phyloP scores from a whole-genome alignment of 495 filamentous ascomycete species.

The Penicillium salamii region DNA sequence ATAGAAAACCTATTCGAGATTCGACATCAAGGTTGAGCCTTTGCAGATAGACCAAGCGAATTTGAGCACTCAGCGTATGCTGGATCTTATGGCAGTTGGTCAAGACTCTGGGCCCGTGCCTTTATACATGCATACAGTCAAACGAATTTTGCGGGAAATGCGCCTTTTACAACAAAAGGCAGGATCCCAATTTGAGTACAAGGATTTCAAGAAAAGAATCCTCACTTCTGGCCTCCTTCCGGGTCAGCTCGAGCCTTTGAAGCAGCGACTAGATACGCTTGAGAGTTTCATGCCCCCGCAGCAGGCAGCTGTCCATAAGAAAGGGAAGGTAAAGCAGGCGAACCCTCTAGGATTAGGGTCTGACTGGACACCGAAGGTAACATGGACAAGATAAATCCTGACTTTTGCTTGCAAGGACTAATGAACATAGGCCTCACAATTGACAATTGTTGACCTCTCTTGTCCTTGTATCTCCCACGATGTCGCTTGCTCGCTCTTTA shows the following conservation, averaged over 20 bases:
- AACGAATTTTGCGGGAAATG: slow-evolving; percentile 60
- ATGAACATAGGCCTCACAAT: neutral
- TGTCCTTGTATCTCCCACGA: slow-evolving; percentile 66
- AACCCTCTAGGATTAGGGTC: neutral
- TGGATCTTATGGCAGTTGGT: slow-evolving; percentile 65
- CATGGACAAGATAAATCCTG: neutral
- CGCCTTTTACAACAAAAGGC: slow-evolving; percentile 43
- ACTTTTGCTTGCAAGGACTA: neutral
- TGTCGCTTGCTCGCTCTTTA: slow-evolving; percentile 64
- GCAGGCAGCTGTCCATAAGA: slow-evolving; percentile 6
- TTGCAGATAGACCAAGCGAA: slow-evolving; percentile 55
- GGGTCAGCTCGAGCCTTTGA: slow-evolving; percentile 48
- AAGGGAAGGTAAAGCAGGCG: slow-evolving; percentile 2
- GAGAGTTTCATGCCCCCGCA: slow-evolving; percentile 53
- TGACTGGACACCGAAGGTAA: slow-evolving; percentile 10
- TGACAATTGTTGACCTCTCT: slow-evolving; percentile 72
- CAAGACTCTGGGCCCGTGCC: slow-evolving; percentile 44
- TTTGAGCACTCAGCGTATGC: slow-evolving; percentile 62
- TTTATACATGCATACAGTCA: slow-evolving; percentile 59
- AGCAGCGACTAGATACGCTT: slow-evolving; percentile 54
- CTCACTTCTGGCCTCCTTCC: slow-evolving; percentile 33
- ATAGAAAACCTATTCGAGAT: slow-evolving; percentile 19
- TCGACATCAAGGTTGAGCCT: slow-evolving; percentile 49
- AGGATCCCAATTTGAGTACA: slow-evolving; percentile 49
- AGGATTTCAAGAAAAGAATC: slow-evolving; percentile 43